Percentiles rank a stretch among this genome's conserved stretches.
phyloP scores from a whole-genome alignment of 306 rosid species.

The Luffa acutangula region DNA sequence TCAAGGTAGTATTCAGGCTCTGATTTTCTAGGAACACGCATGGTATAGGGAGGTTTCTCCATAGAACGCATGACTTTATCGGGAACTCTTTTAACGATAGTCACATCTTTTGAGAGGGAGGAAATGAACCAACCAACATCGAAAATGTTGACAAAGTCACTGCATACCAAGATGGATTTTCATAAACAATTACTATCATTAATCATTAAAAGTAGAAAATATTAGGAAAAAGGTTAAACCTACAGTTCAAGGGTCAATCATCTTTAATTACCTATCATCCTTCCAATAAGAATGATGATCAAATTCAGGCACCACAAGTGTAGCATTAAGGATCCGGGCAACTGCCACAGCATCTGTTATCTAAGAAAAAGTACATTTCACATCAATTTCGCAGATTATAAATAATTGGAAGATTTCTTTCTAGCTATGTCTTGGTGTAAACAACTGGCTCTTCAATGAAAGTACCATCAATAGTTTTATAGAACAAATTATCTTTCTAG shows the following conservation, averaged over 20 bases:
- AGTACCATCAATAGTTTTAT: no score
- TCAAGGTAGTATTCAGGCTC: slow-evolving; percentile 93
- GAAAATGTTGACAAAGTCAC: slow-evolving; percentile 76
- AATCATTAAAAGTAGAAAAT: slow-evolving; percentile 1
- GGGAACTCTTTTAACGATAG: slow-evolving; percentile 85
- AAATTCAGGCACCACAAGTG: slow-evolving; percentile 88
- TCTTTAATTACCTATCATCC: slow-evolving; percentile 60
- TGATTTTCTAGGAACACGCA: slow-evolving; percentile 99
- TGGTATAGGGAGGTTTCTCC: slow-evolving; percentile 98
- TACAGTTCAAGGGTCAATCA: neutral
- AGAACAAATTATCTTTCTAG: no score
- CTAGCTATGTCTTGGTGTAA: no score
- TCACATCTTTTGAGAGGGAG: slow-evolving; percentile 74
- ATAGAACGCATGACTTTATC: slow-evolving; percentile 81
- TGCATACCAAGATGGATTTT: slow-evolving; percentile 23
- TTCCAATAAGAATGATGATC: slow-evolving; percentile 94
- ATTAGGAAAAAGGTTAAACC: neutral
- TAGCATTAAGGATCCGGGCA: slow-evolving; percentile 95
- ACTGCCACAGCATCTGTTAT: slow-evolving; percentile 96
- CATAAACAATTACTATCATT: slow-evolving; percentile 4
- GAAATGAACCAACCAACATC: slow-evolving; percentile 83
- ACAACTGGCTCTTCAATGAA: no score
- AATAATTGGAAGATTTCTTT: neutral
- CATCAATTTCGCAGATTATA: slow-evolving; percentile 3
- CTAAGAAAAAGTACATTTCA: slow-evolving; percentile 35